Percentiles rank a stretch among this genome's conserved stretches.
These are phyloP conservation scores for Fusarium sp. DNA, from an alignment of 2,329 filamentous ascomycete genomes.

Conservation along the genomic window DNA sequence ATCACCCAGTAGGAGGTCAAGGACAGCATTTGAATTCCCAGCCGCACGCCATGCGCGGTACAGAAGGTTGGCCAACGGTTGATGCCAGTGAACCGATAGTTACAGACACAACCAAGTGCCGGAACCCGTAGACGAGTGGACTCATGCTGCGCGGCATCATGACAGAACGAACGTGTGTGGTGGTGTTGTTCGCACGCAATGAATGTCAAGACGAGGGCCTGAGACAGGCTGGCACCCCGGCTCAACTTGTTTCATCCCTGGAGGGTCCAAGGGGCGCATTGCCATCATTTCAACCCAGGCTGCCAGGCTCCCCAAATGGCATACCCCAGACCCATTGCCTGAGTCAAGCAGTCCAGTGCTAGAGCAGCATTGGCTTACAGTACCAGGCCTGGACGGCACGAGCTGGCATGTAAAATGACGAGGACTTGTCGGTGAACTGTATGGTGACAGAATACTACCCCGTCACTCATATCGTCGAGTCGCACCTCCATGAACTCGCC, in stretches of 20 bases:
- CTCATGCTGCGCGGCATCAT: background rate
- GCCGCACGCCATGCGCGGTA: conserved; percentile 1
- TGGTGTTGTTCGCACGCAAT: conserved; percentile 2
- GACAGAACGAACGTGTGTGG: background rate
- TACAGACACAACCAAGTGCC: background rate
- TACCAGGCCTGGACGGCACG: conserved; percentile 4
- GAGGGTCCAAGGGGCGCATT: conserved; percentile 19
- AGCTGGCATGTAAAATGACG: conserved; percentile 32
- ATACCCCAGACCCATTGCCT: conserved; percentile 39
- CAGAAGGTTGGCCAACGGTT: background rate
- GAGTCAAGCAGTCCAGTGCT: conserved; percentile 31
- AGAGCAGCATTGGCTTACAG: conserved; percentile 2
- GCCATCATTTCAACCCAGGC: conserved; percentile 22
- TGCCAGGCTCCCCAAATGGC: conserved; percentile 8
- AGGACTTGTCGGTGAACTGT: conserved; percentile 28
- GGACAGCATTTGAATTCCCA: background rate
- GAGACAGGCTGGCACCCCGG: conserved; percentile 25
- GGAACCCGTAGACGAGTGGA: background rate
- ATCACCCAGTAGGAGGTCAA: conserved; percentile 9
- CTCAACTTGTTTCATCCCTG: conserved; percentile 37
- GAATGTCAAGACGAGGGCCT: conserved; percentile 1
- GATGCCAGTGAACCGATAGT: background rate
- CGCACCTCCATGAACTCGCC: background rate
- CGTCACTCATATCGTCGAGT: background rate
- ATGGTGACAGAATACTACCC: background rate